Conservation (phyloP, 306 rosid genomes). For the Potentilla sterilis region DNA sequence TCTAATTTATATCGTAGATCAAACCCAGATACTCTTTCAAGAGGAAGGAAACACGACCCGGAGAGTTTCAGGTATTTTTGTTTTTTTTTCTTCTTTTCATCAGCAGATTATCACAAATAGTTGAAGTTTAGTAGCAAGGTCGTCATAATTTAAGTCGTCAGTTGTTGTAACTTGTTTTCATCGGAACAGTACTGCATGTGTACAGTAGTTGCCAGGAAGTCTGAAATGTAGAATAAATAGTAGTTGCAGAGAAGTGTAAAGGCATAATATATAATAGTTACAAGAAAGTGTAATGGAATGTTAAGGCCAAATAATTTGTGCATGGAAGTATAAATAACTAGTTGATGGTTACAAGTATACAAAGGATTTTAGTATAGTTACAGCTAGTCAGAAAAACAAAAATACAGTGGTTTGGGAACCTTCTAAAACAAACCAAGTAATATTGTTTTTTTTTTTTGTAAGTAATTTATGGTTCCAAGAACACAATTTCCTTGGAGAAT, state of each 20-base stretch:
- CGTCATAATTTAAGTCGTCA: neutral
- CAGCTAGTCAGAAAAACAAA: neutral
- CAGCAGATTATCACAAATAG: neutral
- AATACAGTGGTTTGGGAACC: neutral
- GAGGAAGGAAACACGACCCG: constrained; percentile 91
- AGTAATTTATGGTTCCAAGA: neutral
- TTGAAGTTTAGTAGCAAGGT: constrained; percentile 6
- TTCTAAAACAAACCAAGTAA: neutral
- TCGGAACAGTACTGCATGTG: neutral
- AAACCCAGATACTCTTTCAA: constrained; percentile 89
- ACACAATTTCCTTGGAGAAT: neutral
- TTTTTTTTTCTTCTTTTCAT: neutral
- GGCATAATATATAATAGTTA: neutral
- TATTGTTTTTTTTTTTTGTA: neutral
- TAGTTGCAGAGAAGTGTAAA: neutral
- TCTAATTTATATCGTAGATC: constrained; percentile 43
- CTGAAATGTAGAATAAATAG: neutral
- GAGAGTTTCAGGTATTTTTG: constrained; percentile 86
- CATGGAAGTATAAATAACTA: neutral
- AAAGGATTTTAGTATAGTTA: neutral
- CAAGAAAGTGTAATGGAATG: neutral
- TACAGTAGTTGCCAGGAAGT: neutral
- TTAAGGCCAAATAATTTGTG: neutral
- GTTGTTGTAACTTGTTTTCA: neutral
- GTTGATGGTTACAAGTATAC: neutral